phyloP scores from a whole-genome alignment of 345 rosid genomes.

The Murraya paniculata region DNA sequence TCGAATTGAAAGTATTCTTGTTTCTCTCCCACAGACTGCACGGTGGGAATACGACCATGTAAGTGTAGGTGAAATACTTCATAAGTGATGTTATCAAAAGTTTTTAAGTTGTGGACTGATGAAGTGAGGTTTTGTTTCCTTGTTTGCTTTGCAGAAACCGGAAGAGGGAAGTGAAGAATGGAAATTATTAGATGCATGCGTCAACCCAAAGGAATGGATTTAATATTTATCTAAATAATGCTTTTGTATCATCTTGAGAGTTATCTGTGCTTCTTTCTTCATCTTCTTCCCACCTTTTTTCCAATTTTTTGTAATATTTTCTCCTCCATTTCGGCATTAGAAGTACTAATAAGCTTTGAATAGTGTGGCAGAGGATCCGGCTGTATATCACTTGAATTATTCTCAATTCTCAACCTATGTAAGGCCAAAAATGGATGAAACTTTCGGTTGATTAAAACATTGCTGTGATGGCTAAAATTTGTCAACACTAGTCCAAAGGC shows the following conservation, averaged over 20 bases:
- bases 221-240: constrained; percentile 13
- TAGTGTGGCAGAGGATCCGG: neutral
- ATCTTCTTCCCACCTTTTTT: neutral
- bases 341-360: neutral
- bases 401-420: neutral
- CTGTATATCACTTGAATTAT: neutral
- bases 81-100: neutral
- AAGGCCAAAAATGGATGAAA: neutral
- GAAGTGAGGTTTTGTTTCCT: neutral
- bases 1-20: constrained; percentile 94
- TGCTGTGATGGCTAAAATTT: neutral
- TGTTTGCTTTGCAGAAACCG: constrained; percentile 59
- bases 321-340: neutral
- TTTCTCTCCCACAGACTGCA: constrained; percentile 87
- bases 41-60: constrained; percentile 99
- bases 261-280: neutral
- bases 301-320: neutral
- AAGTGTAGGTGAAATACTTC: constrained; percentile 22
- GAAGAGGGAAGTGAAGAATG: constrained; percentile 97
- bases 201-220: constrained; percentile 95
- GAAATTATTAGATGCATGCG: constrained; percentile 95
- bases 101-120: constrained; percentile 4
- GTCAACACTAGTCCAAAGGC: neutral
- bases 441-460: neutral
- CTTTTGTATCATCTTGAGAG: neutral